phyloP scores from a whole-genome alignment of 2,329 filamentous ascomycete genomes.

The Nakataea oryzae region DNA sequence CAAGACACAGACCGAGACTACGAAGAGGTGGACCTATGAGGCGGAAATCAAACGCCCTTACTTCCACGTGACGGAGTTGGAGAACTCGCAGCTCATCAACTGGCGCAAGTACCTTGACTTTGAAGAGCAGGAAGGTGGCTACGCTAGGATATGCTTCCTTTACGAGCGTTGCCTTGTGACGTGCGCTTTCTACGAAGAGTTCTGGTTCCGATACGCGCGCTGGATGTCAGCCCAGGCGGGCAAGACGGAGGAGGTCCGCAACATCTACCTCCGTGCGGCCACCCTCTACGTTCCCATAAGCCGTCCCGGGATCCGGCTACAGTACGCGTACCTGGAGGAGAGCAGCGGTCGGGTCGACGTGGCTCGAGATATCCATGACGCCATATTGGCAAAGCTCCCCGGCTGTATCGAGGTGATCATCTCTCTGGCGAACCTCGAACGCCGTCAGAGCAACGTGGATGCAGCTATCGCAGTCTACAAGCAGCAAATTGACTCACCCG shows the following conservation, averaged over 20 bases:
- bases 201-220: conserved; percentile 92
- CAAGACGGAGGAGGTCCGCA: conserved; percentile 83
- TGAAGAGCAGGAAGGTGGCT: conserved; percentile 70
- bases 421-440: conserved; percentile 76
- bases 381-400: conserved; percentile 66
- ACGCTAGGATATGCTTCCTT: conserved; percentile 63
- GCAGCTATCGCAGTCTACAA: conserved; percentile 79
- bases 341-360: conserved; percentile 65
- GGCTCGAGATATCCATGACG: conserved; percentile 74
- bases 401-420: conserved; percentile 80
- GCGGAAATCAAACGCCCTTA: conserved; percentile 92
- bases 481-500: conserved; percentile 62
- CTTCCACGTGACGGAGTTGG: conserved; percentile 90
- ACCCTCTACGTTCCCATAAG: conserved; percentile 82
- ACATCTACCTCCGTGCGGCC: conserved; percentile 81
- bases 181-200: conserved; percentile 91
- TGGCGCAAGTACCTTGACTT: conserved; percentile 97
- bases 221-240: conserved; percentile 79
- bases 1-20: conserved; percentile 76
- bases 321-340: conserved; percentile 94
- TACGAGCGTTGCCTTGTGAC: conserved; percentile 93
- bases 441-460: conserved; percentile 73
- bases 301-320: conserved; percentile 70
- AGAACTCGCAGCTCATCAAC: conserved; percentile 72
- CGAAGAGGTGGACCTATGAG: conserved; percentile 90